These are phyloP conservation scores for Pythium rishiriense DNA, from an alignment of 352 stramenopile species.

Conservation along the genomic window DNA sequence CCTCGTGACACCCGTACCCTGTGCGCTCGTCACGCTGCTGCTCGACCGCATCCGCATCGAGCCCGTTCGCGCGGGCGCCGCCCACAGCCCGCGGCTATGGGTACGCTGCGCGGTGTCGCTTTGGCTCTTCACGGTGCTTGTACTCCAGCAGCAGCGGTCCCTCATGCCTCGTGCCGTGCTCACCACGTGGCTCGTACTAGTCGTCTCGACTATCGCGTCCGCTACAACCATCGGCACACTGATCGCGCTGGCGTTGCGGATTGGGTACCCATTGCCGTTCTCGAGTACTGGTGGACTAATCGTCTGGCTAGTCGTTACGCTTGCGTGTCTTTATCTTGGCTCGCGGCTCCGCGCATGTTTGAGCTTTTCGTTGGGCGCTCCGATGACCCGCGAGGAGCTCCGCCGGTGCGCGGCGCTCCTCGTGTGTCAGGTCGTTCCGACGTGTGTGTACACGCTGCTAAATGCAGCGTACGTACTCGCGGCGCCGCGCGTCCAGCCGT, in stretches of 20 bases:
- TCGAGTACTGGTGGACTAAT: neutral
- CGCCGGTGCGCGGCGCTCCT: constrained; percentile 13
- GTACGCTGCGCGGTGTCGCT: constrained; percentile 2
- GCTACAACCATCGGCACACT: neutral
- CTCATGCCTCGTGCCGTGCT: neutral
- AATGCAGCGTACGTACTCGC: constrained; percentile 20
- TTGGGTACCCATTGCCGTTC: constrained; percentile 19
- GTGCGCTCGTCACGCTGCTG: neutral
- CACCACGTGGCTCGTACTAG: neutral
- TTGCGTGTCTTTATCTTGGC: neutral
- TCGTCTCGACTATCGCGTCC: neutral
- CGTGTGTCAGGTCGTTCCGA: constrained; percentile 24
- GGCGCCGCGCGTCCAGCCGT: constrained; percentile 14
- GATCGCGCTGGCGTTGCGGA: neutral
- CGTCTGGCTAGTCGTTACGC: neutral
- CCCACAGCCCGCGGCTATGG: constrained; percentile 10
- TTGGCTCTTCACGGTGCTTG: neutral
- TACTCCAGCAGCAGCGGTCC: constrained; percentile 3
- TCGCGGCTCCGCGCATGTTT: neutral
- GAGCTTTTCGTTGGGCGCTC: neutral
- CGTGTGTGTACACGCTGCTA: constrained; percentile 28
- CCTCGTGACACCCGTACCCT: constrained; percentile 13
- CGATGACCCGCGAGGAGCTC: neutral
- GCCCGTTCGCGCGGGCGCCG: neutral
- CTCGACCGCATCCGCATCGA: constrained; percentile 7